Conservation (phyloP, 2,329 filamentous ascomycete genomes). For the Cryphonectria carpinicola region DNA sequence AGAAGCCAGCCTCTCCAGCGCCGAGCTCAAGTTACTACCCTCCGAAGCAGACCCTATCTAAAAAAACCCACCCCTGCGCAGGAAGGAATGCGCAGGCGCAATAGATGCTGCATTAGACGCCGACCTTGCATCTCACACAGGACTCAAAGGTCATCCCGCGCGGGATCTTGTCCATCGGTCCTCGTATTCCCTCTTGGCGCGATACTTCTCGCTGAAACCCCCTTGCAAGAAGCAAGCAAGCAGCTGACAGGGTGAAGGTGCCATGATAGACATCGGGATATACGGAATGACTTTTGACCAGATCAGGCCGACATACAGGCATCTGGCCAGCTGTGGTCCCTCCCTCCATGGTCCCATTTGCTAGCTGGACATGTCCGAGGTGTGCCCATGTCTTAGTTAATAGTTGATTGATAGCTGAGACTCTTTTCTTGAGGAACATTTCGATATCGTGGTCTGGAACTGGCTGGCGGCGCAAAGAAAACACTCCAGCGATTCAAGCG, state of each 20-base stretch:
- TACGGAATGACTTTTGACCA: background rate
- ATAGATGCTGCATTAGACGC: constrained; percentile 16
- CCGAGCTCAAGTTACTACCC: background rate
- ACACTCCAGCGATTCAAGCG: background rate
- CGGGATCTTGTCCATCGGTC: background rate
- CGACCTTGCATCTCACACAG: background rate
- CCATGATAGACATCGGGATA: background rate
- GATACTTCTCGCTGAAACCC: constrained; percentile 1
- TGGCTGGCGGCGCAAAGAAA: background rate
- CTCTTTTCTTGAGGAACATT: background rate
- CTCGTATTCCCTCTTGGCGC: constrained; percentile 3
- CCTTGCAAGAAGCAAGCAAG: background rate
- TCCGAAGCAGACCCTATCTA: constrained; percentile 8
- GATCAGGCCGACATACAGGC: background rate
- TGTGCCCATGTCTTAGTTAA: background rate
- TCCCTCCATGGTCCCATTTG: background rate
- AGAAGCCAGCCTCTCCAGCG: background rate
- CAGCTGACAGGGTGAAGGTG: background rate
- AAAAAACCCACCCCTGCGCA: background rate
- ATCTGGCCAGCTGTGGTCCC: background rate
- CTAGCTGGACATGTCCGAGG: background rate
- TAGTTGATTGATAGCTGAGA: constrained; percentile 14
- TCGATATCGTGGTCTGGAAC: background rate
- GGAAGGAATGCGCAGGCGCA: background rate
- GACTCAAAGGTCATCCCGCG: background rate